Evolutionary conservation across 139 green algal genomes (phyloP), one percentile per base, ranked within the genome.

Genomic region (Chloropicon primus): DNA sequence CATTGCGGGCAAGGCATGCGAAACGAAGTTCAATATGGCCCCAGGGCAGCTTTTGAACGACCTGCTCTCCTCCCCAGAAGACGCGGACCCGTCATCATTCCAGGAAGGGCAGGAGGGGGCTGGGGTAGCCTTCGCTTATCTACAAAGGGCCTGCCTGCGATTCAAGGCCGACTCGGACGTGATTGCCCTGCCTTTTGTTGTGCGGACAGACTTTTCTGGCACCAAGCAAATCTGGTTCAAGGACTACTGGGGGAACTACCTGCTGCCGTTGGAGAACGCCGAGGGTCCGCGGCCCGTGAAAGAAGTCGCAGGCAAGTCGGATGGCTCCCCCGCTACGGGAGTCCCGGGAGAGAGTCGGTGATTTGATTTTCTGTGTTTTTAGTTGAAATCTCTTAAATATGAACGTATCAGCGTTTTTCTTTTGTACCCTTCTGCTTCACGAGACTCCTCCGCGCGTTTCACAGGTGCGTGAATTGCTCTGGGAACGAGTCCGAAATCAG

Each of bases 1-100:
- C 28, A 54, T 72, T 5, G 27, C 74, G 3, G n/a, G 25, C n/a
- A 62, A 62, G 41, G 24, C 74, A 10, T 78, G 74, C 74, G 74
- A 78, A 21, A 78, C 74, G 27, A 25, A 5, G 22, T 78, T 78
- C 74, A 73, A 10, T 21, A 71, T 78, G 27, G 74, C 74, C 3
- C 74, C 74, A 5, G 74, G 23, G 27, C n/a, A 24, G 74, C 24
- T 78, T 17, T 21, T 78, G 23, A 72, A 78, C n/a, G 74, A 72
- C 22, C 24, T 78, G 5, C 74, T 62, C 10, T 5, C 41, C 10
- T 62, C 41, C 41, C 10, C 5, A 17, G 41, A 62, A 17, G 41
- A 62, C 10, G 41, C 41, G 10, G 41, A 17, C 10, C 41, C 41
- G 41, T 62, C 41, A 5, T 62, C 41, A n/a, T n/a, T n/a, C n/a